Percentiles rank a stretch among this genome's conserved stretches.
These are phyloP conservation scores for Cercospora berteroae DNA, from an alignment of 2,329 filamentous ascomycete species.

Conservation along the genomic window DNA sequence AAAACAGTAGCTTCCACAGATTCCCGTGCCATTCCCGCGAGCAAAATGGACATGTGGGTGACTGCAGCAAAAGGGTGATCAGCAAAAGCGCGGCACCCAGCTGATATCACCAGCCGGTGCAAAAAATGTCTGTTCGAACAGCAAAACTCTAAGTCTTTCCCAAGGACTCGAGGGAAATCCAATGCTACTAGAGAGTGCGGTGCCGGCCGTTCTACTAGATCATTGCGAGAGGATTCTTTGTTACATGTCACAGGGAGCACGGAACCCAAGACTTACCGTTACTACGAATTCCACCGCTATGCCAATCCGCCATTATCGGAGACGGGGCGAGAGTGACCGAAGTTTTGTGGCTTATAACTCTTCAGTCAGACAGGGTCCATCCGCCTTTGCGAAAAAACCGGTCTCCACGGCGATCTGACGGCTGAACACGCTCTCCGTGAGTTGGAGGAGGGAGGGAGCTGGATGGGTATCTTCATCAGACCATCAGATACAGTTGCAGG, in stretches of 20 bases:
- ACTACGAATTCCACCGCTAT: background rate
- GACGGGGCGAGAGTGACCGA: background rate
- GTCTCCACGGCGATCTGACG: background rate
- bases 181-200: constrained; percentile 5
- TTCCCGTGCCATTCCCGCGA: background rate
- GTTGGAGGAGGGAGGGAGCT: background rate
- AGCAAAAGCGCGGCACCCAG: background rate
- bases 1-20: background rate
- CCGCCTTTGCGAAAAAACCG: background rate
- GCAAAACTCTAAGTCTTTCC: constrained; percentile 8
- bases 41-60: background rate
- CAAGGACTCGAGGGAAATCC: constrained; percentile 7
- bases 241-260: constrained; percentile 6
- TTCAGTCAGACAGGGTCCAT: background rate
- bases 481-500: background rate
- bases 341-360: background rate
- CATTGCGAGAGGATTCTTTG: constrained; percentile 7
- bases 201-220: constrained; percentile 2
- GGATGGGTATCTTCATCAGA: background rate
- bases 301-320: constrained; percentile 6
- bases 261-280: background rate
- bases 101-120: background rate
- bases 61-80: background rate
- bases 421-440: background rate
- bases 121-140: background rate